These are phyloP conservation scores for Debaryomycetaceae sp. DNA, from an alignment of 1,139 yeast species.

Conservation along the genomic window DNA sequence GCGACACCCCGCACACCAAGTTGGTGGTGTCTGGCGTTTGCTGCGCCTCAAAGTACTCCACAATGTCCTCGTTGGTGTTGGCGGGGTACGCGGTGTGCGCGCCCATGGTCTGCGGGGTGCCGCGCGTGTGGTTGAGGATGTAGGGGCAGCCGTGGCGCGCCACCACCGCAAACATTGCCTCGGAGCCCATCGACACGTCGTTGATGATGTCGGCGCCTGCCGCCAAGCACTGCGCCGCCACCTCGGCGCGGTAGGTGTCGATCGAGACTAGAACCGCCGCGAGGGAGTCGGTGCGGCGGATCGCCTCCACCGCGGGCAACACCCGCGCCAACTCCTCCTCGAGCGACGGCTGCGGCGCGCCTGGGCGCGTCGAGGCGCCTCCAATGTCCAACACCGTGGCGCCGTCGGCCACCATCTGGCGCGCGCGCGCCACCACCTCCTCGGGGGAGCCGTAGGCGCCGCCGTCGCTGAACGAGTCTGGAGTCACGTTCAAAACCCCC, in stretches of 20 bases:
- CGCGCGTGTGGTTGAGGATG: slow-evolving; percentile 80
- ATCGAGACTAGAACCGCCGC: slow-evolving; percentile 58
- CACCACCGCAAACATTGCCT: slow-evolving; percentile 58
- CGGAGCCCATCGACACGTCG: slow-evolving; percentile 81
- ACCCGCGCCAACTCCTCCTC: slow-evolving; percentile 64
- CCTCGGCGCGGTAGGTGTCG: slow-evolving; percentile 77
- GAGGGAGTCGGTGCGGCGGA: slow-evolving; percentile 41
- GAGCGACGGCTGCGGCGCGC: slow-evolving; percentile 54
- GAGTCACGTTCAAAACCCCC: slow-evolving; percentile 88
- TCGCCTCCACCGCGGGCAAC: slow-evolving; percentile 61
- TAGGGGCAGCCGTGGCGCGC: slow-evolving; percentile 73
- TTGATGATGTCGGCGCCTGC: slow-evolving; percentile 91
- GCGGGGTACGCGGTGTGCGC: slow-evolving; percentile 51
- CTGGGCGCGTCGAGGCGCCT: slow-evolving; percentile 90
- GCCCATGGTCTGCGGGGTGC: slow-evolving; percentile 73
- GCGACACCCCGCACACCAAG: slow-evolving; percentile 47
- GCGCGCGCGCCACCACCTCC: slow-evolving; percentile 33
- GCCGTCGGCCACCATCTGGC: slow-evolving; percentile 49
- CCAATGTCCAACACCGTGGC: slow-evolving; percentile 81
- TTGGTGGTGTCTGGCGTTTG: slow-evolving; percentile 12
- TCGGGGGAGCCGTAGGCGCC: slow-evolving; percentile 39
- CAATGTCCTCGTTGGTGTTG: slow-evolving; percentile 34
- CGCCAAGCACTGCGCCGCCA: slow-evolving; percentile 63
- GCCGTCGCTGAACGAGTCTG: slow-evolving; percentile 95
- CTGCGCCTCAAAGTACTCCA: slow-evolving; percentile 23